Percentiles rank a stretch among this genome's conserved stretches.
Conservation (phyloP, 2,329 filamentous ascomycete species). For the Sporothrix pallida region DNA sequence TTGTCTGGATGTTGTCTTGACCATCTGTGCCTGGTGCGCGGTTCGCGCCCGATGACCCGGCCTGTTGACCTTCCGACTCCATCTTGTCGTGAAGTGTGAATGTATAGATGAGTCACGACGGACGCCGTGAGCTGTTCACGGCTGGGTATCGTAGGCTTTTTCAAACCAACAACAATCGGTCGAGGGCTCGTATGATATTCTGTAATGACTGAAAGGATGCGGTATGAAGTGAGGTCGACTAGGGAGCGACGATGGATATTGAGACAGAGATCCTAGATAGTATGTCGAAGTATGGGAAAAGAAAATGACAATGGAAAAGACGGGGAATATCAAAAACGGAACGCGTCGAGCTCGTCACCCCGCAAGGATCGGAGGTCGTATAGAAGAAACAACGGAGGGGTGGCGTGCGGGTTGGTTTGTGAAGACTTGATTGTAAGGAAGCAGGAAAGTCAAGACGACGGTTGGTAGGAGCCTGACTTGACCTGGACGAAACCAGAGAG, state of each 20-base stretch:
- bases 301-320: not conserved
- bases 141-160: not conserved
- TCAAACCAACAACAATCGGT: not conserved
- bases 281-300: not conserved
- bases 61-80: not conserved
- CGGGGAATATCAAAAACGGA: not conserved
- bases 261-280: no score
- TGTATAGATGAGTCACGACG: not conserved
- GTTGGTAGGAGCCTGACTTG: not conserved
- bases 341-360: not conserved
- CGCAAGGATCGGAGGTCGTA: conserved; percentile 9
- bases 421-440: not conserved
- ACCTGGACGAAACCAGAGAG: not conserved
- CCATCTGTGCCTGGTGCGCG: not conserved
- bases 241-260: no score
- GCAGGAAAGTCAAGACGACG: not conserved
- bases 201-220: not conserved
- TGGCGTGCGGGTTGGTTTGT: not conserved
- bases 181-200: not conserved
- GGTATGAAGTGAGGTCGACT: not conserved
- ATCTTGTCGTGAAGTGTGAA: not conserved
- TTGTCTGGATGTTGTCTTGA: conserved; percentile 12
- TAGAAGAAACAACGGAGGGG: conserved; percentile 23
- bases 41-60: not conserved
- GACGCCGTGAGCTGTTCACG: no score